A percentile compares a stretch with the other conserved stretches of the same genome.
phyloP scores from a whole-genome alignment of 2,329 filamentous ascomycete species.

The Botrytis fragariae region DNA sequence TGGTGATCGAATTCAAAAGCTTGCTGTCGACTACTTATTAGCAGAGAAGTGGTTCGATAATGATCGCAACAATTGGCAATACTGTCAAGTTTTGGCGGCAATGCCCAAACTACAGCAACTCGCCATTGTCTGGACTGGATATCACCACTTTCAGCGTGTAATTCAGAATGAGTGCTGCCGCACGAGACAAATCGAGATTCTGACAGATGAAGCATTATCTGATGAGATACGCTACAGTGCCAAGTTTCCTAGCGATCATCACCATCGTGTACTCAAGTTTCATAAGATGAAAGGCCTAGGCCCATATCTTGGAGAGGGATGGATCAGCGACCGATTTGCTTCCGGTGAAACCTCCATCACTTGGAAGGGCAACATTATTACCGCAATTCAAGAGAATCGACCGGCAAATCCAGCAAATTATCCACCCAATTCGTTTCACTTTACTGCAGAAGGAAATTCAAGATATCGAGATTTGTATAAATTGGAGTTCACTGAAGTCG shows the following conservation, averaged over 20 bases:
- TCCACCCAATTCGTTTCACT: not conserved
- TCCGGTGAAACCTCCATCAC: not conserved
- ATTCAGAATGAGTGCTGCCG: not conserved
- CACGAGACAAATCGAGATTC: not conserved
- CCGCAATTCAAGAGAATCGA: not conserved
- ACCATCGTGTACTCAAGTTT: not conserved
- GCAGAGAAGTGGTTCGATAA: constrained; percentile 1
- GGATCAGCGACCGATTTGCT: not conserved
- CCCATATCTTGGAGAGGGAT: not conserved
- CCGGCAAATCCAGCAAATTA: not conserved
- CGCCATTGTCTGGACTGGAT: not conserved
- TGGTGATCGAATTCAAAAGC: not conserved
- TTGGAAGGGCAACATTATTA: not conserved
- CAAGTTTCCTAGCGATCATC: not conserved
- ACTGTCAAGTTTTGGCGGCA: constrained; percentile 3
- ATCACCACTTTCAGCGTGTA: not conserved
- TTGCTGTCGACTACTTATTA: not conserved
- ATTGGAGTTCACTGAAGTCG: not conserved
- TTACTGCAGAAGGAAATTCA: not conserved
- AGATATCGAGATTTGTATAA: constrained; percentile 1
- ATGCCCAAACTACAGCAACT: not conserved
- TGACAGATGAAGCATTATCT: not conserved
- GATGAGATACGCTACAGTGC: not conserved
- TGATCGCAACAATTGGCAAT: not conserved
- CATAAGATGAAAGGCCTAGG: not conserved